Conservation (phyloP, 495 filamentous ascomycete species). For the Lasiosphaeria hispida region DNA sequence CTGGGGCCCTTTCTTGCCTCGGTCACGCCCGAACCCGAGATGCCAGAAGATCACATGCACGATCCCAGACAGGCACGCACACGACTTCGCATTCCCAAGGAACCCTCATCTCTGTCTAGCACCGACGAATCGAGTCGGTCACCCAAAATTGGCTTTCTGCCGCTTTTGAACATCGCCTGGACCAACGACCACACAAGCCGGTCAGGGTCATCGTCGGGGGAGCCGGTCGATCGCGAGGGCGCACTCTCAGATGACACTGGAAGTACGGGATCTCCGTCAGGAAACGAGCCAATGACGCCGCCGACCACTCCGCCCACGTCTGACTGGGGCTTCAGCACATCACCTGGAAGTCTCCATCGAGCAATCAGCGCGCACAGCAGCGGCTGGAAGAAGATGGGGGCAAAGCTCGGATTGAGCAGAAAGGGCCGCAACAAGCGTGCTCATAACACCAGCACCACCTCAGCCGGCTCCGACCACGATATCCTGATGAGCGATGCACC, state of each 20-base stretch:
- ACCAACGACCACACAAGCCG: slow-evolving; percentile 31
- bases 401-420: slow-evolving; percentile 69
- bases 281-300: slow-evolving; percentile 77
- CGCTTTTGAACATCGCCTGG: slow-evolving; percentile 43
- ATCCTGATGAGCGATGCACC: slow-evolving; percentile 26
- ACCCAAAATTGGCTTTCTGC: slow-evolving; percentile 43
- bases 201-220: slow-evolving; percentile 39
- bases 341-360: slow-evolving; percentile 49
- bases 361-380: slow-evolving; percentile 52
- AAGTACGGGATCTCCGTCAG: slow-evolving; percentile 50
- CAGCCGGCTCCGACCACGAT: slow-evolving; percentile 27
- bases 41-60: slow-evolving; percentile 32
- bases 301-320: slow-evolving; percentile 78
- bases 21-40: slow-evolving; percentile 35
- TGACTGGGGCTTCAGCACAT: slow-evolving; percentile 53
- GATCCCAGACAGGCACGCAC: slow-evolving; percentile 39
- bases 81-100: slow-evolving; percentile 39
- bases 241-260: slow-evolving; percentile 50
- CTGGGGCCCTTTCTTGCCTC: slow-evolving; percentile 77
- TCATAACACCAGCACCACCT: slow-evolving; percentile 38
- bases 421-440: slow-evolving; percentile 44
- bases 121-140: slow-evolving; percentile 40
- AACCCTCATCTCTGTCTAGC: slow-evolving; percentile 19
- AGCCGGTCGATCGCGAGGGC: slow-evolving; percentile 33
- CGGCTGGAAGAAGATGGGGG: slow-evolving; percentile 83